Percentiles rank a stretch among this genome's conserved stretches.
Conservation (phyloP, 1,284 basidiomycete species). For the Leccinum angustisporum region DNA sequence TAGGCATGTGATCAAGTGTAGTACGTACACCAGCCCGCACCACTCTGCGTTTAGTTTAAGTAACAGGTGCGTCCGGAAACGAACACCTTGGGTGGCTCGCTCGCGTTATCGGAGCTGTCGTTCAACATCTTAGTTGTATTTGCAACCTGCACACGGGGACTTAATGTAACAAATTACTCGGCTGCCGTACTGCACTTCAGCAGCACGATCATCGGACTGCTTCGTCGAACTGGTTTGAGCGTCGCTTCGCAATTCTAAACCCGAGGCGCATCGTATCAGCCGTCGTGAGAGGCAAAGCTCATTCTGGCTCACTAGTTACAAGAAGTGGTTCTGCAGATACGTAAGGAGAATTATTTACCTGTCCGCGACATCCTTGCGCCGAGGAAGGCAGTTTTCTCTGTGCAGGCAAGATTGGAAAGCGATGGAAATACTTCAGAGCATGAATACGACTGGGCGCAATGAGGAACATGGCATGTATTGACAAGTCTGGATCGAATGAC, state of each 20-base stretch:
- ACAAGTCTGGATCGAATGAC: not conserved
- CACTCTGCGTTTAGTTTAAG: not conserved
- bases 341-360: not conserved
- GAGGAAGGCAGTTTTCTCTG: not conserved
- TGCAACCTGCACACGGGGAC: not conserved
- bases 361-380: not conserved
- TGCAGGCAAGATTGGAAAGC: not conserved
- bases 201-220: not conserved
- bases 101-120: not conserved
- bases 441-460: not conserved
- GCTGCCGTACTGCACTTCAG: not conserved
- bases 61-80: not conserved
- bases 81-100: not conserved
- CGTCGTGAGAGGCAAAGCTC: constrained; percentile 1
- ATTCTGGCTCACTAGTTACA: not conserved
- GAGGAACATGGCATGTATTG: not conserved
- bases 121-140: not conserved
- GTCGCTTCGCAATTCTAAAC: not conserved
- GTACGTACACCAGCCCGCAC: not conserved
- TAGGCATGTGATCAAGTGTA: not conserved
- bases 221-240: not conserved
- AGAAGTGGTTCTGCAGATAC: not conserved
- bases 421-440: not conserved
- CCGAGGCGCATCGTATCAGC: not conserved
- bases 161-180: not conserved